Evolutionary conservation across 1,284 basidiomycete species (phyloP).

Genomic region (Tilletia indica): DNA sequence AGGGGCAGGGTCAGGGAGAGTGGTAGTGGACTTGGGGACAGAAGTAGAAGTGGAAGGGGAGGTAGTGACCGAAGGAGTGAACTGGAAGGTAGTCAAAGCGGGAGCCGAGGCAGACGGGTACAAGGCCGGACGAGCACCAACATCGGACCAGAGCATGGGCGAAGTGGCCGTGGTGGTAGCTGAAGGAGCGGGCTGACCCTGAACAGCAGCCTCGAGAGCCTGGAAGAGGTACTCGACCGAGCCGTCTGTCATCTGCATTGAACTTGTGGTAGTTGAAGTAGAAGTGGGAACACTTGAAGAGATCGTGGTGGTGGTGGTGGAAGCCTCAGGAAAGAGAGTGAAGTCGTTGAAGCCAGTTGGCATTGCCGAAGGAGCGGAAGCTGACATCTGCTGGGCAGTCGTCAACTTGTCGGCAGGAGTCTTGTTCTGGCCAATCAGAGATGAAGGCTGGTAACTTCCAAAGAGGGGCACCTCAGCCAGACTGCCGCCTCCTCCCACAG

Average conservation of each 20-base stretch:
- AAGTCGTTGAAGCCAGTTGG: conserved; percentile 28
- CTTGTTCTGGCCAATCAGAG: conserved; percentile 11
- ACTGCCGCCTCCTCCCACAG: conserved; percentile 21
- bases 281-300: conserved; percentile 28
- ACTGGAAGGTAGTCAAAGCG: conserved; percentile 23
- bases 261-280: conserved; percentile 11
- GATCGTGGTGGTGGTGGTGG: conserved; percentile 15
- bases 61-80: conserved; percentile 23
- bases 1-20: neutral
- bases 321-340: conserved; percentile 38
- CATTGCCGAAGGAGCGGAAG: conserved; percentile 18
- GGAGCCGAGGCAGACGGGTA: conserved; percentile 24
- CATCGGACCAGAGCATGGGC: neutral
- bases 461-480: conserved; percentile 37
- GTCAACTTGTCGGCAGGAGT: conserved; percentile 19
- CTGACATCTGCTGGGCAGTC: neutral
- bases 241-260: neutral
- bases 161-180: conserved; percentile 18
- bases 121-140: neutral
- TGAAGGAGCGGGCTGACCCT: conserved; percentile 17
- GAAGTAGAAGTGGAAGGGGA: conserved; percentile 24
- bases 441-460: conserved; percentile 36
- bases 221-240: too few relatives aligned
- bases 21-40: too few relatives aligned
- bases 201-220: too few relatives aligned